Conservation (phyloP, 208 protist genomes). For the Wallacemonas sp. region DNA sequence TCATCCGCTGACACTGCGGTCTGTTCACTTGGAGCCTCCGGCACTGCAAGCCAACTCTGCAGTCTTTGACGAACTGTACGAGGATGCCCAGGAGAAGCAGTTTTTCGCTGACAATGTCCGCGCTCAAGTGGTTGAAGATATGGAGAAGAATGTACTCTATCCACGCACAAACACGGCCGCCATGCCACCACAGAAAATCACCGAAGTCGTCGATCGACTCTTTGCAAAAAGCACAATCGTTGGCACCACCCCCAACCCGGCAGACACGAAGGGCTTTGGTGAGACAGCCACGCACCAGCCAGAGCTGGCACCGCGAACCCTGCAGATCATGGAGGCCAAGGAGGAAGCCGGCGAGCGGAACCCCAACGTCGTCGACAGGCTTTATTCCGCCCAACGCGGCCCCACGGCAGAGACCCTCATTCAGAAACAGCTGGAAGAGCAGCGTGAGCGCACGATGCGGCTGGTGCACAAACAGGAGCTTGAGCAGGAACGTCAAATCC, state of each 20-base stretch:
- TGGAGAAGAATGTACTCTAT: slow-evolving; percentile 39
- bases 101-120: slow-evolving; percentile 51
- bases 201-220: slow-evolving; percentile 65
- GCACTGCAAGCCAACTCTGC: slow-evolving; percentile 18
- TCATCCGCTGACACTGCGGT: slow-evolving; percentile 67
- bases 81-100: slow-evolving; percentile 51
- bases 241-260: background rate
- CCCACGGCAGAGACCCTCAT: slow-evolving; percentile 17
- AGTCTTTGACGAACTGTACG: slow-evolving; percentile 68
- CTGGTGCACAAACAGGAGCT: slow-evolving; percentile 23
- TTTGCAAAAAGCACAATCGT: slow-evolving; percentile 43
- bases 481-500: slow-evolving; percentile 25
- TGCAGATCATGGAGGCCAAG: slow-evolving; percentile 62
- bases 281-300: slow-evolving; percentile 30
- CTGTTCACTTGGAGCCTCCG: slow-evolving; percentile 39
- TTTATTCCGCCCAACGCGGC: slow-evolving; percentile 16
- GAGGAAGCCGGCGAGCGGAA: slow-evolving; percentile 37
- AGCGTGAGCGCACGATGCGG: slow-evolving; percentile 28
- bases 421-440: slow-evolving; percentile 19
- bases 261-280: background rate
- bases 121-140: slow-evolving; percentile 54
- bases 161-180: background rate
- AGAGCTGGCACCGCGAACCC: slow-evolving; percentile 38
- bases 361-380: slow-evolving; percentile 39
- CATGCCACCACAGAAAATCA: slow-evolving; percentile 33